phyloP scores from a whole-genome alignment of 1,284 basidiomycete genomes.

The Irpex sp. region DNA sequence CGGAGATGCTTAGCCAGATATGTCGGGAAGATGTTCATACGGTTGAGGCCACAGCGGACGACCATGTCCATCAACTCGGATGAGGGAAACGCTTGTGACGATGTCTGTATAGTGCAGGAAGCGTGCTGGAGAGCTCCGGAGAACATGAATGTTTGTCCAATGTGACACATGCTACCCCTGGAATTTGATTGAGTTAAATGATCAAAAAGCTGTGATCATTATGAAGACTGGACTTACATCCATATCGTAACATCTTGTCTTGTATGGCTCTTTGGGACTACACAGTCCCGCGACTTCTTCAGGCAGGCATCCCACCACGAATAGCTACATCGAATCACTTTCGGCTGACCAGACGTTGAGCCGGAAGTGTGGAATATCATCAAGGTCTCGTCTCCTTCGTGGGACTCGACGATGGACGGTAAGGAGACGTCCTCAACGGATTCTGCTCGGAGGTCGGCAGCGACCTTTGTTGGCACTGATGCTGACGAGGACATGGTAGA shows the following conservation, averaged over 20 bases:
- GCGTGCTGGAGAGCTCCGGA: constrained; percentile 63
- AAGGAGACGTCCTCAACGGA: constrained; percentile 35
- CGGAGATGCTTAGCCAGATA: constrained; percentile 62
- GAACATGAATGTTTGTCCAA: constrained; percentile 31
- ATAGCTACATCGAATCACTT: constrained; percentile 64
- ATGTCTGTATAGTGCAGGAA: constrained; percentile 66
- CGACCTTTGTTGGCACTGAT: constrained; percentile 34
- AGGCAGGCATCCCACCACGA: constrained; percentile 29
- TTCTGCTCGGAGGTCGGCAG: constrained; percentile 38
- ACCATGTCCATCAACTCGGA: constrained; percentile 72
- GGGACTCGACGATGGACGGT: constrained; percentile 37
- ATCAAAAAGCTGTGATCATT: neutral
- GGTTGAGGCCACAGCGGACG: constrained; percentile 59
- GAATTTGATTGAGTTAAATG: constrained; percentile 7
- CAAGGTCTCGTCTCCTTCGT: constrained; percentile 42
- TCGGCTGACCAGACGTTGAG: constrained; percentile 71
- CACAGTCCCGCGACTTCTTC: constrained; percentile 20
- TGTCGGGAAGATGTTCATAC: constrained; percentile 65
- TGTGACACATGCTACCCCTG: constrained; percentile 31
- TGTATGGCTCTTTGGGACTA: constrained; percentile 15
- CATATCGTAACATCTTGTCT: constrained; percentile 55
- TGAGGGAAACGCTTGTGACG: constrained; percentile 59
- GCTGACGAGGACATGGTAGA: constrained; percentile 2
- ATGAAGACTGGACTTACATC: constrained; percentile 24
- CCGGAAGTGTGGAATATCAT: constrained; percentile 76